Conservation (phyloP, 208 protist species). For the Spongospora subterranea region DNA sequence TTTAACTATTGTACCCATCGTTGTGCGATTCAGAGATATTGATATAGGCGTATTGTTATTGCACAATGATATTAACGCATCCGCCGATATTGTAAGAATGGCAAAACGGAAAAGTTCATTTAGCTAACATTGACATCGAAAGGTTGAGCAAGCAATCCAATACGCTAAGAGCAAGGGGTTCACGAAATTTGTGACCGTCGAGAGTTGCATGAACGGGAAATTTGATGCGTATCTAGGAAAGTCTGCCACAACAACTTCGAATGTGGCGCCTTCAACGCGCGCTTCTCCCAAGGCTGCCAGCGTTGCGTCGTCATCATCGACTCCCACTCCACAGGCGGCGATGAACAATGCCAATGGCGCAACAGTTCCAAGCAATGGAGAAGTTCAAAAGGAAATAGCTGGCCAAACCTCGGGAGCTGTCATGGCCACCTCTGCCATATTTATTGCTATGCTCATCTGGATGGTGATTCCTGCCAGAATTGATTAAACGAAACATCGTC, state of each 20-base stretch:
- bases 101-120: background rate
- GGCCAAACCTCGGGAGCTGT: too few relatives aligned
- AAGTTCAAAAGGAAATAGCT: too few relatives aligned
- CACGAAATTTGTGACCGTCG: conserved; percentile 27
- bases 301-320: too few relatives aligned
- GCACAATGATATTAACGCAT: conserved; percentile 49
- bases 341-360: too few relatives aligned
- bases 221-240: background rate
- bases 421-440: too few relatives aligned
- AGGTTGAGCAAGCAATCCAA: background rate
- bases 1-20: background rate
- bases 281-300: background rate
- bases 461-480: too few relatives aligned
- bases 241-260: background rate
- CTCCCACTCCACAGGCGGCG: too few relatives aligned
- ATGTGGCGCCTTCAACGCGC: too few relatives aligned
- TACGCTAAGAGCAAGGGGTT: conserved; percentile 21
- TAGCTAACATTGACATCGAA: background rate
- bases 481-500: too few relatives aligned
- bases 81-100: background rate
- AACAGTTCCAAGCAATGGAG: too few relatives aligned
- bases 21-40: background rate
- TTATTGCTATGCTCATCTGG: too few relatives aligned
- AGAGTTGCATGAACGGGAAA: conserved; percentile 16
- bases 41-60: background rate